phyloP scores from a whole-genome alignment of 129 eudicot species.

The Calendula officinalis region DNA sequence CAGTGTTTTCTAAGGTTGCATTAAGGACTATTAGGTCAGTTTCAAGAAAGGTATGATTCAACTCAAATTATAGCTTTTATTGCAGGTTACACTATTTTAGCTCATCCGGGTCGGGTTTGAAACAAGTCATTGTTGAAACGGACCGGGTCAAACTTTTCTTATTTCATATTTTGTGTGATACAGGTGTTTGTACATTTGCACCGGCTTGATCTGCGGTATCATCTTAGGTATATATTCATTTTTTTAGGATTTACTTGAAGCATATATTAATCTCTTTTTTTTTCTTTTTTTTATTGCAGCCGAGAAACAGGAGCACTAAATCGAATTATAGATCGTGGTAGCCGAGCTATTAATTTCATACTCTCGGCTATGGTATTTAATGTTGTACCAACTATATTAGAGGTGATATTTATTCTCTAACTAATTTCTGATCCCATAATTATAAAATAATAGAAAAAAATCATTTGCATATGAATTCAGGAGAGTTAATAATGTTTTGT shows the following conservation, averaged over 20 bases:
- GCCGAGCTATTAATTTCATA: slow-evolving; percentile 90
- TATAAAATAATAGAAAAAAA: neutral
- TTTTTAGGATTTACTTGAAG: neutral
- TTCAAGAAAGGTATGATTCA: slow-evolving; percentile 63
- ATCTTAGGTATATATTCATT: slow-evolving; percentile 59
- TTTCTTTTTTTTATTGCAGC: slow-evolving; percentile 36
- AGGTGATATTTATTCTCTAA: slow-evolving; percentile 47
- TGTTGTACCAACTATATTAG: slow-evolving; percentile 84
- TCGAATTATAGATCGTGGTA: slow-evolving; percentile 91
- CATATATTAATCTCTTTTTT: slow-evolving; percentile 1
- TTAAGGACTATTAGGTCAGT: slow-evolving; percentile 81
- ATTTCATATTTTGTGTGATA: slow-evolving; percentile 10
- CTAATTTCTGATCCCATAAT: neutral
- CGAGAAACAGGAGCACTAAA: slow-evolving; percentile 92
- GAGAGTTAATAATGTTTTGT: slow-evolving; percentile 29
- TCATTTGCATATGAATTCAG: slow-evolving; percentile 6
- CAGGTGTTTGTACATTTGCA: slow-evolving; percentile 91
- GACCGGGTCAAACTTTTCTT: neutral
- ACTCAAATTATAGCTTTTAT: slow-evolving; percentile 6
- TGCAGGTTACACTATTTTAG: neutral
- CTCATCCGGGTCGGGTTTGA: neutral
- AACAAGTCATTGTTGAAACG: neutral
- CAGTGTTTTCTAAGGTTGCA: slow-evolving; percentile 89
- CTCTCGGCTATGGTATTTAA: slow-evolving; percentile 92
- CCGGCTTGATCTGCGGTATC: slow-evolving; percentile 84